phyloP scores from a whole-genome alignment of 768 basidiomycete species.

The Favolaschia claudopus region DNA sequence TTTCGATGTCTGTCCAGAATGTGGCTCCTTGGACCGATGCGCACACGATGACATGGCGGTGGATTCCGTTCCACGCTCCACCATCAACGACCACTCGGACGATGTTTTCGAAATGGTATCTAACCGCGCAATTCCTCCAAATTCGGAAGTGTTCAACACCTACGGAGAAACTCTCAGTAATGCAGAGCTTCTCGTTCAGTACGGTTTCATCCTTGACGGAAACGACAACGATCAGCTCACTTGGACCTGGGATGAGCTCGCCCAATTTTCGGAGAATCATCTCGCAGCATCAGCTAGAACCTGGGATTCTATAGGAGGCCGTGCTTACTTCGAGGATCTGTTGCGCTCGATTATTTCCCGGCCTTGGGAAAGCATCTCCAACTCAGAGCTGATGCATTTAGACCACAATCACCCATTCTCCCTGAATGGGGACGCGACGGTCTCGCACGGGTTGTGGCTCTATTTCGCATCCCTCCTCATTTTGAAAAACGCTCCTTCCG shows the following conservation, averaged over 20 bases:
- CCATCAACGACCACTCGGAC: constrained; percentile 35
- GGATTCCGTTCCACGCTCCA: constrained; percentile 9
- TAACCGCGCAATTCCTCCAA: constrained; percentile 55
- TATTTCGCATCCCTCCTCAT: constrained; percentile 42
- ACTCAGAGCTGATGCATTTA: constrained; percentile 30
- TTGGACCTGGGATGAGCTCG: constrained; percentile 47
- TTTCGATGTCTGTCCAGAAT: constrained; percentile 73
- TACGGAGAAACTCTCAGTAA: constrained; percentile 75
- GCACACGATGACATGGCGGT: constrained; percentile 59
- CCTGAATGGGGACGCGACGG: constrained; percentile 58
- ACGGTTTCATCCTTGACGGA: constrained; percentile 78
- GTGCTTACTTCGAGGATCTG: constrained; percentile 7
- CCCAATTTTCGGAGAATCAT: constrained; percentile 22
- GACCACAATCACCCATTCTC: constrained; percentile 35
- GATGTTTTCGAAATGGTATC: constrained; percentile 74
- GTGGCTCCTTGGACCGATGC: constrained; percentile 75
- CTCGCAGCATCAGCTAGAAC: background rate
- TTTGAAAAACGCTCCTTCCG: background rate
- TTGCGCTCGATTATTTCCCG: constrained; percentile 11
- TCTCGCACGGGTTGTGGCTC: constrained; percentile 61
- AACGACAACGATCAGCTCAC: constrained; percentile 71
- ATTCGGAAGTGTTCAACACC: constrained; percentile 76
- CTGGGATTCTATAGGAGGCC: constrained; percentile 4
- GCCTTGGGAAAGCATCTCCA: constrained; percentile 25
- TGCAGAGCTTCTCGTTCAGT: constrained; percentile 69